Evolutionary conservation across 805 yeast genomes (phyloP).

Genomic region (Ogataea paradorogensis): DNA sequence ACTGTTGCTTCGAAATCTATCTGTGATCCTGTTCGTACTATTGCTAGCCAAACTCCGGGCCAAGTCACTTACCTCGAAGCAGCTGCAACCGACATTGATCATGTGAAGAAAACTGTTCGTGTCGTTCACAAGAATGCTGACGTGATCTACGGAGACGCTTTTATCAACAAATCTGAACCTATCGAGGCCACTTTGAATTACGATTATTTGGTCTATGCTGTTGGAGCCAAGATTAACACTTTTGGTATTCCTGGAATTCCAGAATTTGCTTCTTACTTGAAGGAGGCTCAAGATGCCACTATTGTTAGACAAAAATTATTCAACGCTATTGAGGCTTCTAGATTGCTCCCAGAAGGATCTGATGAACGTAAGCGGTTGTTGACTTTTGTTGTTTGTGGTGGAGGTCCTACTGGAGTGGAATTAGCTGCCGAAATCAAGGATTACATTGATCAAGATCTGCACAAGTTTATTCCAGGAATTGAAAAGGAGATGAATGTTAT

Average conservation of each 20-base stretch:
- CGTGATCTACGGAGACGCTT: conserved; percentile 51
- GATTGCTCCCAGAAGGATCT: conserved; percentile 61
- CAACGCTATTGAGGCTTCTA: conserved; percentile 86
- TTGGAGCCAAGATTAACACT: conserved; percentile 91
- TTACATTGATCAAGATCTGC: conserved; percentile 86
- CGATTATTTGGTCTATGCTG: conserved; percentile 85
- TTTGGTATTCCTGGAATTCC: conserved; percentile 92
- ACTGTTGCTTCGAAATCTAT: conserved; percentile 86
- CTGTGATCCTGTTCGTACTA: conserved; percentile 85
- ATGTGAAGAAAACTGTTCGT: conserved; percentile 59
- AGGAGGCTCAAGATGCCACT: conserved; percentile 85
- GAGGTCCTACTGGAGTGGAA: conserved; percentile 98
- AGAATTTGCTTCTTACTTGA: conserved; percentile 81
- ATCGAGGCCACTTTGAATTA: conserved; percentile 50
- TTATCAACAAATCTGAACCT: conserved; percentile 41
- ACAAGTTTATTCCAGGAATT: conserved; percentile 83
- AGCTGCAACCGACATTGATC: conserved; percentile 80
- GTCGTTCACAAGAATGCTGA: conserved; percentile 54
- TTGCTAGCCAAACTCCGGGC: conserved; percentile 70
- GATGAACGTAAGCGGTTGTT: conserved; percentile 81
- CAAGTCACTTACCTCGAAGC: conserved; percentile 84
- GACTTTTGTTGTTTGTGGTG: conserved; percentile 90
- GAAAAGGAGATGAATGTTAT: conserved; percentile 78
- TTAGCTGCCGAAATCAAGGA: conserved; percentile 94
- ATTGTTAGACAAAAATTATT: conserved; percentile 76